Evolutionary conservation across 371 early-diverging fungal genomes (phyloP).

Genomic region (Lichtheimia ramosa): DNA sequence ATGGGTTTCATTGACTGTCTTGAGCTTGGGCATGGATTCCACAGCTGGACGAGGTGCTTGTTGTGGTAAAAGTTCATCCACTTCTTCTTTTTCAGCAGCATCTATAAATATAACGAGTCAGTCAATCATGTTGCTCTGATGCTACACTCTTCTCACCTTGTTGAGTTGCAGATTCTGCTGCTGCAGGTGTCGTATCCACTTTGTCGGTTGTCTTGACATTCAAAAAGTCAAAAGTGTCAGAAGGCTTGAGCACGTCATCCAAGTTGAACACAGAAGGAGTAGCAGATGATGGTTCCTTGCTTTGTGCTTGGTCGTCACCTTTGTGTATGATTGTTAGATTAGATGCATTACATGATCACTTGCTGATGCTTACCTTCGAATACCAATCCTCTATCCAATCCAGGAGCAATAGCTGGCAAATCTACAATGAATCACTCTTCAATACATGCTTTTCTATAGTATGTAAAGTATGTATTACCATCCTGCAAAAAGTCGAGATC

Average conservation of each 20-base stretch:
- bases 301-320: no score
- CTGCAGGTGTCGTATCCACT: background rate
- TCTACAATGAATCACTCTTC: slow-evolving; percentile 1
- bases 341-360: background rate
- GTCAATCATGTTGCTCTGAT: no score
- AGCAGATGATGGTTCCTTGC: background rate
- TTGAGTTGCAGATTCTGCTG: background rate
- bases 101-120: background rate
- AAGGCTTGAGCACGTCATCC: slow-evolving; percentile 57
- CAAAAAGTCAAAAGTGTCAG: slow-evolving; percentile 43
- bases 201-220: slow-evolving; percentile 27
- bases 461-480: slow-evolving; percentile 17
- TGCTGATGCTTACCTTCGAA: slow-evolving; percentile 35
- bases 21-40: slow-evolving; percentile 20
- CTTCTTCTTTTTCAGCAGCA: slow-evolving; percentile 20
- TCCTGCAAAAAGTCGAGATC: slow-evolving; percentile 30
- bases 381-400: slow-evolving; percentile 61
- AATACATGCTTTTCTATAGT: background rate
- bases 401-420: slow-evolving; percentile 54
- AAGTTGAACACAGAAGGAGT: slow-evolving; percentile 47
- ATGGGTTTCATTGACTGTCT: slow-evolving; percentile 27
- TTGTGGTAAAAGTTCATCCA: slow-evolving; percentile 40
- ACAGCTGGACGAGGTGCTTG: slow-evolving; percentile 11
- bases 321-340: no score
- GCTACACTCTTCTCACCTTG: slow-evolving; percentile 3